phyloP scores from a whole-genome alignment of 805 yeast genomes.

The Lipomyces spencermartinsiae region DNA sequence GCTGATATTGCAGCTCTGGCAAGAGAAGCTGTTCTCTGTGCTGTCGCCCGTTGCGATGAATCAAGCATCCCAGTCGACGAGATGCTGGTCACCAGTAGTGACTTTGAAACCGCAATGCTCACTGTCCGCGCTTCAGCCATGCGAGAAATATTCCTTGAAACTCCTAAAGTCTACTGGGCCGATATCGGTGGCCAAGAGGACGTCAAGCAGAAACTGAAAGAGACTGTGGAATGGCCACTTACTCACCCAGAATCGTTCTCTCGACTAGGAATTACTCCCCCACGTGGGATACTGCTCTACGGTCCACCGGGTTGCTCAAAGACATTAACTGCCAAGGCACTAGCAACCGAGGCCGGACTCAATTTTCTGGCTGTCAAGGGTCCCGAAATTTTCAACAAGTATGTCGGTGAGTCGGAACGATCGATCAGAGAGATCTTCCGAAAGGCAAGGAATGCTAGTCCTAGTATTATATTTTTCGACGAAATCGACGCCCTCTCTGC shows the following conservation, averaged over 20 bases:
- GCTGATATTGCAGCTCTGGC: conserved; percentile 90
- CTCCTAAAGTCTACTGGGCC: conserved; percentile 91
- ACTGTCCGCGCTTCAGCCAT: conserved; percentile 95
- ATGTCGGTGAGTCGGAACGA: conserved; percentile 93
- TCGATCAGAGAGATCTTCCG: conserved; percentile 93
- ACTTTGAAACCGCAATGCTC: conserved; percentile 72
- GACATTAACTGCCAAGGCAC: conserved; percentile 91
- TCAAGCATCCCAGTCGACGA: conserved; percentile 39
- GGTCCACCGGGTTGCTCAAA: conserved; percentile 99
- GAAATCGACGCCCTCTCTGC: conserved; percentile 94
- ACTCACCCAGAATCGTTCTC: conserved; percentile 79
- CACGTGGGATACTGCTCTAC: conserved; percentile 88
- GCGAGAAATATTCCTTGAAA: conserved; percentile 89
- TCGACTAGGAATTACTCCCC: conserved; percentile 82
- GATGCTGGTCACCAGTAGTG: conserved; percentile 58
- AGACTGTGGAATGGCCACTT: conserved; percentile 90
- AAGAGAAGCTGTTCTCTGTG: conserved; percentile 85
- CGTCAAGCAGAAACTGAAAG: conserved; percentile 78
- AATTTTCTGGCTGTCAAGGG: conserved; percentile 96
- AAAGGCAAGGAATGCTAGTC: conserved; percentile 93
- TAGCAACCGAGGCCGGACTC: conserved; percentile 93
- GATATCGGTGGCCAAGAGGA: conserved; percentile 96
- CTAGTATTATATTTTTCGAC: conserved; percentile 92
- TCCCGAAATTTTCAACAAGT: conserved; percentile 93
- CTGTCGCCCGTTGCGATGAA: conserved; percentile 69